Percentiles rank a stretch among this genome's conserved stretches.
These are phyloP conservation scores for Sanghuangporus sanghuang DNA, from an alignment of 1,284 basidiomycete species.

Conservation along the genomic window DNA sequence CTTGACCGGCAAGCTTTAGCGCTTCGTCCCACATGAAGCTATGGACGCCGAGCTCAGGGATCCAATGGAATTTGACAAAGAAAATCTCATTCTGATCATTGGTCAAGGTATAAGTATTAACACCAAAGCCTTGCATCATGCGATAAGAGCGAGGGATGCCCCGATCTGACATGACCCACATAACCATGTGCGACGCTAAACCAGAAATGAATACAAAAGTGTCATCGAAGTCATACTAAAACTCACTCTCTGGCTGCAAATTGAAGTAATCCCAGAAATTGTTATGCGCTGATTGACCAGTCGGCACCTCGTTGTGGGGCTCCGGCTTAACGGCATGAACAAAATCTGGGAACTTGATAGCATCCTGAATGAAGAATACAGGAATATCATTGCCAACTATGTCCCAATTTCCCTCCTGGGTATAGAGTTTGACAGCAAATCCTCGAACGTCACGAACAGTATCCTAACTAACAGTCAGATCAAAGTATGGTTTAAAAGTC, in stretches of 20 bases:
- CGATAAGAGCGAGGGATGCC: constrained; percentile 75
- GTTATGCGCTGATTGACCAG: constrained; percentile 65
- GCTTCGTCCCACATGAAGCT: constrained; percentile 86
- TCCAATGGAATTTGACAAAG: constrained; percentile 86
- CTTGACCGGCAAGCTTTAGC: constrained; percentile 75
- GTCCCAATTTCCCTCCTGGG: constrained; percentile 78
- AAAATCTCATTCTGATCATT: constrained; percentile 60
- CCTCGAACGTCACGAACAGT: constrained; percentile 82
- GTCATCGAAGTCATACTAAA: not conserved
- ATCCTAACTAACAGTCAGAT: constrained; percentile 39
- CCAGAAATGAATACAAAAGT: constrained; percentile 17
- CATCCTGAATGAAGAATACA: constrained; percentile 83
- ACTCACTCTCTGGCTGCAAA: constrained; percentile 54
- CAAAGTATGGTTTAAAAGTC: not conserved
- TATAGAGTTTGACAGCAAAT: constrained; percentile 80
- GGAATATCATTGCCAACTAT: constrained; percentile 75
- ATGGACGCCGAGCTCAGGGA: constrained; percentile 76
- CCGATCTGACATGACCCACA: constrained; percentile 82
- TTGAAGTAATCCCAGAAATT: constrained; percentile 82
- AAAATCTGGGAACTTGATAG: constrained; percentile 80
- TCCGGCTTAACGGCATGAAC: constrained; percentile 79
- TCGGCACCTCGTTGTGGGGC: constrained; percentile 69
- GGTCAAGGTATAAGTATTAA: constrained; percentile 74
- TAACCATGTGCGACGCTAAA: constrained; percentile 69
- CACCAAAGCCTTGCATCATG: constrained; percentile 86